Percentiles rank a stretch among this genome's conserved stretches.
These are phyloP conservation scores for Amaranthus palmeri DNA, from an alignment of 148 eudicot species.

Conservation along the genomic window DNA sequence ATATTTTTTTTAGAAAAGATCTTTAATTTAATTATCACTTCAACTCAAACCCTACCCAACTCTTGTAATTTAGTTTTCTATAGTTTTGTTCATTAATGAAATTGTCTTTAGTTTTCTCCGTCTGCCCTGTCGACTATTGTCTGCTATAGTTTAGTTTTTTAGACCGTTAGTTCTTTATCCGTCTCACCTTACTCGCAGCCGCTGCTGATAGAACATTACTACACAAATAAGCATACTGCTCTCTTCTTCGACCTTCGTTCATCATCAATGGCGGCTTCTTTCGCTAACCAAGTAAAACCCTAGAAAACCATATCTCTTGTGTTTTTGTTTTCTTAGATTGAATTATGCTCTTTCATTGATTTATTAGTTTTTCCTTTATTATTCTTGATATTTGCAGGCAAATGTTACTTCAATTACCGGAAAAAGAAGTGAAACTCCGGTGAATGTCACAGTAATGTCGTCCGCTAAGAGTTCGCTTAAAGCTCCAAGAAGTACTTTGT, in stretches of 20 bases:
- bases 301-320: background rate
- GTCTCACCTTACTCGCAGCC: no score
- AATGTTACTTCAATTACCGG: slow-evolving; percentile 44
- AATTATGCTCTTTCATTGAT: background rate
- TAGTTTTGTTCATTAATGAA: no score
- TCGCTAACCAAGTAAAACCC: slow-evolving; percentile 36
- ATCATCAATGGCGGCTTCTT: slow-evolving; percentile 43
- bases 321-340: background rate
- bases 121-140: no score
- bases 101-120: no score
- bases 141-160: no score
- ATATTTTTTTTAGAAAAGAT: no score
- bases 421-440: slow-evolving; percentile 26
- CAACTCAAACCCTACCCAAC: no score
- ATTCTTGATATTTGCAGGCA: slow-evolving; percentile 29
- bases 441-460: slow-evolving; percentile 11
- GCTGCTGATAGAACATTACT: no score
- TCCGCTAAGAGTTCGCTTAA: slow-evolving; percentile 18
- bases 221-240: no score
- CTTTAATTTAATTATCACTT: no score
- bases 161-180: no score
- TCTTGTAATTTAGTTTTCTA: no score
- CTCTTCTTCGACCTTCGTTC: slow-evolving; percentile 4
- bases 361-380: background rate
- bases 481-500: slow-evolving; percentile 21